These are phyloP conservation scores for Saccharomycopsis javanensis DNA, from an alignment of 805 yeast genomes.

Conservation along the genomic window DNA sequence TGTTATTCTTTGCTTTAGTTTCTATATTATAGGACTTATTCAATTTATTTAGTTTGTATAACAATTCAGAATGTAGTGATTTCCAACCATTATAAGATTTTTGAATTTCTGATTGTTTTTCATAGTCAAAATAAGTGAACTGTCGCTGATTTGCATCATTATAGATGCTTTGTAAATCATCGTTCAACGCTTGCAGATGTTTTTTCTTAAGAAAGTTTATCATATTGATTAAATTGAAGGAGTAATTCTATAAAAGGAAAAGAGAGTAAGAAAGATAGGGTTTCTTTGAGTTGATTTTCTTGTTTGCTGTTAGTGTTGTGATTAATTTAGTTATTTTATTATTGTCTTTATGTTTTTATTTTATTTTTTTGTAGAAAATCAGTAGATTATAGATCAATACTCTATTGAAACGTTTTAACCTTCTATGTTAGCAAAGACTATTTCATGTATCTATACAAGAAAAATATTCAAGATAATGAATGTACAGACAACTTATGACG, in stretches of 20 bases:
- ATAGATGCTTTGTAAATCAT: constrained; percentile 44
- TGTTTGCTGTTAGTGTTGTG: not conserved
- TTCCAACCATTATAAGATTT: constrained; percentile 69
- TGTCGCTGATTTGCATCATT: constrained; percentile 53
- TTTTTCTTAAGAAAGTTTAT: constrained; percentile 48
- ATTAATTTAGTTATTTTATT: not conserved
- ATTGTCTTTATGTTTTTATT: no score
- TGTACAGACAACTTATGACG: not conserved
- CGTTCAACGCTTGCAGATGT: constrained; percentile 52
- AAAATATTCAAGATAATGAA: not conserved
- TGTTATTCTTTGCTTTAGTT: not conserved
- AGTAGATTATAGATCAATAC: not conserved
- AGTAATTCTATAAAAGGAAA: not conserved
- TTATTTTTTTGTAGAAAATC: not conserved
- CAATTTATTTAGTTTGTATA: constrained; percentile 44
- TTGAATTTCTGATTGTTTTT: constrained; percentile 41
- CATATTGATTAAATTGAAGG: not conserved
- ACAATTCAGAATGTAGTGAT: constrained; percentile 51
- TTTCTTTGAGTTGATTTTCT: no score
- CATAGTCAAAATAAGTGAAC: constrained; percentile 45
- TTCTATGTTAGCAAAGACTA: not conserved
- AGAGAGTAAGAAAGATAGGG: not conserved
- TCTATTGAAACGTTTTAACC: not conserved
- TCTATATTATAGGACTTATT: constrained; percentile 29
- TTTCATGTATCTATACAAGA: not conserved